Evolutionary conservation across 495 filamentous ascomycete species (phyloP).

Genomic region (Immersiella caudata): DNA sequence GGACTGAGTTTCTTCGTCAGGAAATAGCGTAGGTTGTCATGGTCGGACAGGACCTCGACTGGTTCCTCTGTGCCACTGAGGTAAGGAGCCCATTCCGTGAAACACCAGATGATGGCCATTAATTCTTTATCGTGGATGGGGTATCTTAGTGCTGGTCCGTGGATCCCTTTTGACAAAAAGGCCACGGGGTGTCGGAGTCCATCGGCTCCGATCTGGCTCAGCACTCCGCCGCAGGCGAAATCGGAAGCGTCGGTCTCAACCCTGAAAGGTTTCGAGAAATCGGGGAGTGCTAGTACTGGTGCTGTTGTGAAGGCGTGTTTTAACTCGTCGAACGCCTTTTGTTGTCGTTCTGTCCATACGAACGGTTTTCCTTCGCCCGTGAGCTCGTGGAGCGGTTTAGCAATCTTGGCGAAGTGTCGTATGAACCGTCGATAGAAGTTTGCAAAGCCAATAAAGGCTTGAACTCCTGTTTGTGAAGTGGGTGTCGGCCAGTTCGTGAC

Average conservation of each 20-base stretch:
- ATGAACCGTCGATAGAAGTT: slow-evolving; percentile 27
- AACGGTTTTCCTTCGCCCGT: background rate
- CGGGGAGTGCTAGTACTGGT: background rate
- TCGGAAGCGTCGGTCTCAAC: background rate
- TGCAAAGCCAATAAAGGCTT: slow-evolving; percentile 7
- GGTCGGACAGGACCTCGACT: background rate
- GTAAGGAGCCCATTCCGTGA: slow-evolving; percentile 13
- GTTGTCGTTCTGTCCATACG: background rate
- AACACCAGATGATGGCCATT: slow-evolving; percentile 10
- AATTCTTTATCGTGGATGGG: slow-evolving; percentile 29
- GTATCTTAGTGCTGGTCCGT: slow-evolving; percentile 25
- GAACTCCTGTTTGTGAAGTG: background rate
- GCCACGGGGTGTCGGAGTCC: background rate
- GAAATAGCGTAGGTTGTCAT: background rate
- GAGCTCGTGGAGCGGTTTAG: background rate
- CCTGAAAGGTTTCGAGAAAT: background rate
- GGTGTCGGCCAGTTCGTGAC: background rate
- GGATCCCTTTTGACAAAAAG: slow-evolving; percentile 23
- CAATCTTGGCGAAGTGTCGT: background rate
- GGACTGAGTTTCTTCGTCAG: background rate
- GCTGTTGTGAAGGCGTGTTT: background rate
- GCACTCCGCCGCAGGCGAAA: background rate
- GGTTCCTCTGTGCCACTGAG: slow-evolving; percentile 1
- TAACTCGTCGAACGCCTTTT: background rate
- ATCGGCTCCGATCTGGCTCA: background rate